Evolutionary conservation across 2,329 filamentous ascomycete genomes (phyloP).

Genomic region (Beauveria bassiana): DNA sequence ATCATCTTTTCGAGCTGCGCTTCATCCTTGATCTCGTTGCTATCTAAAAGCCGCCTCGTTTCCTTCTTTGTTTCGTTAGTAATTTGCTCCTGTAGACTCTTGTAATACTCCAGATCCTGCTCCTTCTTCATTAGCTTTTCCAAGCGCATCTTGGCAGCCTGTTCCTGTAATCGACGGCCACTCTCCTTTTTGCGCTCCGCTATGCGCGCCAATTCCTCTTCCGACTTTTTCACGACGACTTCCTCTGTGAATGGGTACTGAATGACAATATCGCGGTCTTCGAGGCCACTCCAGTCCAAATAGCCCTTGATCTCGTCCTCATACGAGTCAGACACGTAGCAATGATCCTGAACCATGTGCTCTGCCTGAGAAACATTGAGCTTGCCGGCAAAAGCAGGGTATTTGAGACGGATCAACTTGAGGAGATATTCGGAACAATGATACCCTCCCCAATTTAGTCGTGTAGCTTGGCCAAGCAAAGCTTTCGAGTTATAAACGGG

Average conservation of each 20-base stretch:
- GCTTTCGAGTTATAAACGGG: conserved; percentile 84
- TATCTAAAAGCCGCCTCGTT: conserved; percentile 73
- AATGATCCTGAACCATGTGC: conserved; percentile 78
- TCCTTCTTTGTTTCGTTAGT: conserved; percentile 84
- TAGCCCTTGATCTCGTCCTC: conserved; percentile 67
- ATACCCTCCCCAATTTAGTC: conserved; percentile 90
- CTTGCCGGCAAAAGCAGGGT: conserved; percentile 80
- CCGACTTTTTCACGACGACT: conserved; percentile 80
- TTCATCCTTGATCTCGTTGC: conserved; percentile 89
- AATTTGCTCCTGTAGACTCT: conserved; percentile 67
- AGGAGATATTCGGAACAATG: conserved; percentile 86
- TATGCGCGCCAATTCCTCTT: conserved; percentile 83
- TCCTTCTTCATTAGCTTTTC: conserved; percentile 96
- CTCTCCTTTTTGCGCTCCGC: conserved; percentile 95
- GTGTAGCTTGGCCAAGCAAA: conserved; percentile 73
- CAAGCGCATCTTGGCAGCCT: conserved; percentile 93
- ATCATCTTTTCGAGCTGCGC: conserved; percentile 74
- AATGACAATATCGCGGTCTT: conserved; percentile 80
- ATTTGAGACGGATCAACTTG: conserved; percentile 85
- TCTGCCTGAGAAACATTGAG: conserved; percentile 82
- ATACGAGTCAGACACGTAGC: conserved; percentile 81
- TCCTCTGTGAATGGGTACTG: conserved; percentile 95
- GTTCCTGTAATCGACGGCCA: conserved; percentile 82
- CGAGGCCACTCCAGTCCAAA: conserved; percentile 85
- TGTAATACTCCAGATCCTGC: conserved; percentile 90